Percentiles rank a stretch among this genome's conserved stretches.
Evolutionary conservation across 2,329 filamentous ascomycete genomes (phyloP).

Genomic region (Xylariaceae sp.): DNA sequence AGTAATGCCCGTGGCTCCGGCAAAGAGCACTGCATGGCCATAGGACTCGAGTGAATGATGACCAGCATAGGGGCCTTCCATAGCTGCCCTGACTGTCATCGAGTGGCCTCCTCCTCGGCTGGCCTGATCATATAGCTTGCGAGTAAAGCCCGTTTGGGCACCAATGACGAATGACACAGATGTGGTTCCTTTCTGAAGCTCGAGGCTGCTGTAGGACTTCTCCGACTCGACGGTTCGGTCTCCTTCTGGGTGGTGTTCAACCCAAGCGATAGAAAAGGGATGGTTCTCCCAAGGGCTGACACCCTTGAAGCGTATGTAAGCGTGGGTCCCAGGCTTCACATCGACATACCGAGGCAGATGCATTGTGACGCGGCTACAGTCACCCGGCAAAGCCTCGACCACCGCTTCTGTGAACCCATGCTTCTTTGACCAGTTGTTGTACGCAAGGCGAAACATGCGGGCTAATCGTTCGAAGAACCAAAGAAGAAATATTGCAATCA

Average conservation of each 20-base stretch:
- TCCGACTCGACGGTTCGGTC: slow-evolving; percentile 39
- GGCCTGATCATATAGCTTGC: slow-evolving; percentile 72
- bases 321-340: slow-evolving; percentile 68
- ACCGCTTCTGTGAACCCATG: slow-evolving; percentile 60
- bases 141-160: slow-evolving; percentile 84
- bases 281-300: slow-evolving; percentile 70
- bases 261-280: slow-evolving; percentile 77
- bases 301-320: slow-evolving; percentile 69
- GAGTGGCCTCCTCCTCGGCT: slow-evolving; percentile 48
- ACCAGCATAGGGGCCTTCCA: slow-evolving; percentile 87
- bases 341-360: slow-evolving; percentile 64
- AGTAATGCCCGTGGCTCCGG: slow-evolving; percentile 90
- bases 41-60: slow-evolving; percentile 88
- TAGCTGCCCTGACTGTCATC: slow-evolving; percentile 66
- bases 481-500: slow-evolving; percentile 70
- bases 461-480: slow-evolving; percentile 72
- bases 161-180: slow-evolving; percentile 80
- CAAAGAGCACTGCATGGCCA: slow-evolving; percentile 86
- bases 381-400: slow-evolving; percentile 67
- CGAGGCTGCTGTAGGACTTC: slow-evolving; percentile 28
- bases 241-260: slow-evolving; percentile 49
- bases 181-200: slow-evolving; percentile 39
- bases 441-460: slow-evolving; percentile 62
- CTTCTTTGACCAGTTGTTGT: slow-evolving; percentile 60
- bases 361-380: slow-evolving; percentile 68